Base-by-base conservation (phyloP, 1,284 basidiomycete genomes). In the Hymenochaete sp. region DNA sequence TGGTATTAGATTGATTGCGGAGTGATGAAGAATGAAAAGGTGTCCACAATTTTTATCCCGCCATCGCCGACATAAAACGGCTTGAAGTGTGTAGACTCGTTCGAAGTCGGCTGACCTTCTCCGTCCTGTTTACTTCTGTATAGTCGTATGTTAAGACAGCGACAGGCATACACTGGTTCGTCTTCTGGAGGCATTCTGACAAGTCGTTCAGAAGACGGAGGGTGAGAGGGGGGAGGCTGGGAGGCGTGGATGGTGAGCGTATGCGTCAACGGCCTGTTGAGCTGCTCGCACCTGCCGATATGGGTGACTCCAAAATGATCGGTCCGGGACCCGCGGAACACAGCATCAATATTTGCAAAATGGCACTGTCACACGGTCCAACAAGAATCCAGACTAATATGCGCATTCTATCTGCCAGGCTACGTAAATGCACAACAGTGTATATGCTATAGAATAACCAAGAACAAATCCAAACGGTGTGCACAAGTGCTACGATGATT, bases 141-240 rank as follows among this genome's bases (percentile, higher is more conserved):
- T 50, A 86, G 71, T 49, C 72, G 73, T 36, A 87, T 67, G 57
- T 87, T 87, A 48, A 87, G 71, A 55, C 83, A 87, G 57, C 67
- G 73, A 60, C 83, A 87, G 41, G 82, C 68, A 61, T 70, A 71
- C 18, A 18, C 28, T 8, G 49, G 49, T 4, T 14, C 56, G 44
- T 47, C 50, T n/a, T n/a, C n/a, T n/a, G n/a, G n/a, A n/a, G n/a
- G n/a, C n/a, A n/a, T n/a, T n/a, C n/a, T n/a, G n/a, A n/a, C n/a
- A n/a, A n/a, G n/a, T n/a, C n/a, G n/a, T n/a, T n/a, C n/a, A n/a
- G n/a, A n/a, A n/a, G n/a, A n/a, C n/a, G n/a, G n/a, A 2, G 26
- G 39, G 22, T 29, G 26, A 28, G 26, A n/a, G 25, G 32, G 3
- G 32, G 26, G 22, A 14, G 26, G 18, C n/a, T n/a, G 28, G 10